phyloP scores from a whole-genome alignment of 345 rosid genomes.

The Eucalyptus rudis region DNA sequence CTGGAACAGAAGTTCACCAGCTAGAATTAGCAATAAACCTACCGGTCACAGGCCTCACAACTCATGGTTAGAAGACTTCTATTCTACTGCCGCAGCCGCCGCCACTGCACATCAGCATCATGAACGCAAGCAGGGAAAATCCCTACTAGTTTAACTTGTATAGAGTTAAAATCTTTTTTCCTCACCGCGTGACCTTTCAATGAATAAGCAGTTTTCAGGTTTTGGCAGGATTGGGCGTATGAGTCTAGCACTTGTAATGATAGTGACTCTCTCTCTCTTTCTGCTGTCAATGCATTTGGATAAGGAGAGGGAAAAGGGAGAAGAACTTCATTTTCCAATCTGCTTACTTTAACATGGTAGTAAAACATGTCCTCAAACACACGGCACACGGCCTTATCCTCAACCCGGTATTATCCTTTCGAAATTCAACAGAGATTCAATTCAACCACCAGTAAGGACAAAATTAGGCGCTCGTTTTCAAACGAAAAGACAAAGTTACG shows the following conservation, averaged over 20 bases:
- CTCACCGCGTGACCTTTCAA: constrained; percentile 4
- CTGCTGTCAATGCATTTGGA: background rate
- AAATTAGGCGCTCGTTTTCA: background rate
- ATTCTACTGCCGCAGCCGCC: background rate
- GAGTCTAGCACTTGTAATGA: background rate
- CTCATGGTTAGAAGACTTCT: background rate
- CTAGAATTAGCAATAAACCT: constrained; percentile 5
- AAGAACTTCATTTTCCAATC: constrained; percentile 6
- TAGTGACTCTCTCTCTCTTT: background rate
- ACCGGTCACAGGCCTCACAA: background rate
- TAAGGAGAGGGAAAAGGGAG: background rate
- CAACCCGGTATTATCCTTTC: background rate
- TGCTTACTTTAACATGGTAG: background rate
- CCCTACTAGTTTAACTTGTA: constrained; percentile 8
- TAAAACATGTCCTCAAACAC: background rate
- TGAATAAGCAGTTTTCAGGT: constrained; percentile 27
- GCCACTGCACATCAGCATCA: background rate
- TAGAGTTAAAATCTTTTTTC: constrained; percentile 15
- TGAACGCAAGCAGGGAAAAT: background rate
- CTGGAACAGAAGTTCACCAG: constrained; percentile 55
- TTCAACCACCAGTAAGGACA: background rate
- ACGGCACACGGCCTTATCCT: background rate
- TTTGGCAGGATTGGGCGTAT: background rate
- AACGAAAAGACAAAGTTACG: background rate
- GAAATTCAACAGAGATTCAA: background rate